phyloP scores from a whole-genome alignment of 1,284 basidiomycete species.

The Melanopsichium pennsylvanicum region DNA sequence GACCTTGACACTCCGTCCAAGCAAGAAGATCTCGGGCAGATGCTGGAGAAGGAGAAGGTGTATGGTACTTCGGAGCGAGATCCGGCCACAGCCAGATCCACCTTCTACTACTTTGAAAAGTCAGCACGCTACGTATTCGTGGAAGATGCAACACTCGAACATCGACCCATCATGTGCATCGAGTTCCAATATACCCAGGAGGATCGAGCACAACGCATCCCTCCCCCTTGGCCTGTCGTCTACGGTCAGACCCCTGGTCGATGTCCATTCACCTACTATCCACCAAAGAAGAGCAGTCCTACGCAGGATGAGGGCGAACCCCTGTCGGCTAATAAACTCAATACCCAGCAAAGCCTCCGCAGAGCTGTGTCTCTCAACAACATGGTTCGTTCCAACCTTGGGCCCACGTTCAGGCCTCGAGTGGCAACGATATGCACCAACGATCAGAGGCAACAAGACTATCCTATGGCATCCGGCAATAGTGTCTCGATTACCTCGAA shows the following conservation, averaged over 20 bases:
- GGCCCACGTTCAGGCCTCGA: constrained; percentile 20
- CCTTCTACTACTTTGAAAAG: constrained; percentile 87
- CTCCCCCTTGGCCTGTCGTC: constrained; percentile 70
- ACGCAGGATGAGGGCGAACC: constrained; percentile 18
- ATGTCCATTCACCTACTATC: constrained; percentile 65
- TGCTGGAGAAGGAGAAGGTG: constrained; percentile 86
- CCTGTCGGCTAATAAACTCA: constrained; percentile 3
- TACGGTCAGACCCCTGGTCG: constrained; percentile 67
- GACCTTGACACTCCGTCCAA: constrained; percentile 20
- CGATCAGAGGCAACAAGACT: constrained; percentile 34
- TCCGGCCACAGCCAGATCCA: constrained; percentile 82
- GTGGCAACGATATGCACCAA: constrained; percentile 15
- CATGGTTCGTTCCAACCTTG: constrained; percentile 69
- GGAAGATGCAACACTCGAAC: constrained; percentile 84
- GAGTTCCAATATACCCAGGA: constrained; percentile 68
- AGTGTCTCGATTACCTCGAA: constrained; percentile 90
- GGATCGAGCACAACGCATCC: constrained; percentile 8
- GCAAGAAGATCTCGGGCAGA: constrained; percentile 68
- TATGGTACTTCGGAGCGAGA: constrained; percentile 91
- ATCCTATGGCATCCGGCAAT: constrained; percentile 70
- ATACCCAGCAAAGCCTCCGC: constrained; percentile 69
- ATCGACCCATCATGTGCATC: constrained; percentile 70
- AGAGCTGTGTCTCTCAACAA: constrained; percentile 81
- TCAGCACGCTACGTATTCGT: constrained; percentile 83
- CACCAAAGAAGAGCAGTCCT: constrained; percentile 29